phyloP scores from a whole-genome alignment of 768 basidiomycete species.

The Chalciporus piperatus region DNA sequence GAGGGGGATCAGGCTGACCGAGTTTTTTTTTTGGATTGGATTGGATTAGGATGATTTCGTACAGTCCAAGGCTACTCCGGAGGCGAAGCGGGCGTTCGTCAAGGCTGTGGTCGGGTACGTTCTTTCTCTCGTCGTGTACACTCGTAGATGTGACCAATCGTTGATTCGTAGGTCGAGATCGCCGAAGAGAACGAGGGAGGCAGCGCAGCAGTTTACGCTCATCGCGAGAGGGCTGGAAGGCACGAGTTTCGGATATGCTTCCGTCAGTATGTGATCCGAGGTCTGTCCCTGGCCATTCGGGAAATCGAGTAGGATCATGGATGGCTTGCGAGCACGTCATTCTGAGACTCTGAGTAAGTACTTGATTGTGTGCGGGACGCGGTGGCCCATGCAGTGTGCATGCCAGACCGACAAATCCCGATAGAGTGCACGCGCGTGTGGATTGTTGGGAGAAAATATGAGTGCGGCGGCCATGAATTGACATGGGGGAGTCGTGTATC shows the following conservation, averaged over 20 bases:
- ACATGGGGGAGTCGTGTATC: too few relatives aligned
- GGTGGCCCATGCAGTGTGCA: neutral
- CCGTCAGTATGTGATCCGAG: conserved; percentile 47
- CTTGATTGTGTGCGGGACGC: too few relatives aligned
- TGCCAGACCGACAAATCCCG: neutral
- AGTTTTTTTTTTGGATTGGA: neutral
- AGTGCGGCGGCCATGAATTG: conserved; percentile 5
- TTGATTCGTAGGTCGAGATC: conserved; percentile 73
- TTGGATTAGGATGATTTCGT: conserved; percentile 66
- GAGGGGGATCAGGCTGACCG: neutral
- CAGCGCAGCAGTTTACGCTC: conserved; percentile 83
- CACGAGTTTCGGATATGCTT: conserved; percentile 82
- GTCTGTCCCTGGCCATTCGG: neutral
- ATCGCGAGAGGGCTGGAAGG: conserved; percentile 83
- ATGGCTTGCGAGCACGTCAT: neutral
- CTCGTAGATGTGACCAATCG: too few relatives aligned
- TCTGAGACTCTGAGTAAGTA: neutral
- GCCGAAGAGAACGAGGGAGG: conserved; percentile 71
- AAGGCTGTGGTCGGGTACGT: conserved; percentile 64
- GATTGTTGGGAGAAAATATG: conserved; percentile 1
- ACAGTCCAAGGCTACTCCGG: conserved; percentile 65
- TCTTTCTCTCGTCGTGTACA: too few relatives aligned
- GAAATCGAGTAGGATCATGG: neutral
- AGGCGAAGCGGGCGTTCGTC: conserved; percentile 77
- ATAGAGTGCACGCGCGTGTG: neutral